Evolutionary conservation across 139 green algal genomes (phyloP).

Genomic region (Picochlorum sp.): DNA sequence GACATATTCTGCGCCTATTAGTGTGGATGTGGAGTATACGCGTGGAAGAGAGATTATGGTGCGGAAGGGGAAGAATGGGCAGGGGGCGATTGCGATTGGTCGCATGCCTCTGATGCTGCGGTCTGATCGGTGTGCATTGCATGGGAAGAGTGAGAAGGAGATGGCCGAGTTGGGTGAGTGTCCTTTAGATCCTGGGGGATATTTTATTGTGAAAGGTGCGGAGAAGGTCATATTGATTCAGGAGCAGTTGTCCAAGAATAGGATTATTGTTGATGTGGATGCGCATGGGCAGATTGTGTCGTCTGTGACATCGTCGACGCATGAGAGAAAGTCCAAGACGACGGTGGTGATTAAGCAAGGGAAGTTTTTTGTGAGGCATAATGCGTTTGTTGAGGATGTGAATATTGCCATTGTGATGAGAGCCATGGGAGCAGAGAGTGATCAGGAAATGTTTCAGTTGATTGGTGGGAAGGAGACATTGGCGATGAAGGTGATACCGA

Average conservation of each 20-base stretch:
- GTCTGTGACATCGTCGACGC: conserved; percentile 81
- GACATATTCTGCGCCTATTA: conserved; percentile 94
- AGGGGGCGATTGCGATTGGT: conserved; percentile 82
- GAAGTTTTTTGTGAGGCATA: conserved; percentile 84
- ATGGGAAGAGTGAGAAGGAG: conserved; percentile 73
- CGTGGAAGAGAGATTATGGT: conserved; percentile 86
- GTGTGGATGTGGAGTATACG: conserved; percentile 97
- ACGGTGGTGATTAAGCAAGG: conserved; percentile 82
- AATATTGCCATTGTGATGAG: conserved; percentile 84
- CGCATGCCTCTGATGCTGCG: conserved; percentile 97
- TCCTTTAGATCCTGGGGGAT: conserved; percentile 94
- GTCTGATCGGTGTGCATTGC: conserved; percentile 71
- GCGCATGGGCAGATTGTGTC: conserved; percentile 43
- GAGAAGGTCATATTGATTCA: conserved; percentile 99
- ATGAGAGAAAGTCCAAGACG: conserved; percentile 97
- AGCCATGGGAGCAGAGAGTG: conserved; percentile 90
- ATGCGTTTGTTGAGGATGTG: conserved; percentile 89
- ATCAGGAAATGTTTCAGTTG: conserved; percentile 82
- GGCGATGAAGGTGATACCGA: conserved; percentile 44
- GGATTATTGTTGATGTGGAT: conserved; percentile 92
- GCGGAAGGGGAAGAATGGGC: conserved; percentile 52
- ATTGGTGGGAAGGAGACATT: conserved; percentile 44
- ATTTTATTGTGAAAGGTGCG: conserved; percentile 91
- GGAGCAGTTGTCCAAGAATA: conserved; percentile 98
- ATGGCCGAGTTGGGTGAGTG: conserved; percentile 88